Base-by-base conservation (phyloP, 2,329 filamentous ascomycete genomes). In the Colletotrichum sp. region DNA sequence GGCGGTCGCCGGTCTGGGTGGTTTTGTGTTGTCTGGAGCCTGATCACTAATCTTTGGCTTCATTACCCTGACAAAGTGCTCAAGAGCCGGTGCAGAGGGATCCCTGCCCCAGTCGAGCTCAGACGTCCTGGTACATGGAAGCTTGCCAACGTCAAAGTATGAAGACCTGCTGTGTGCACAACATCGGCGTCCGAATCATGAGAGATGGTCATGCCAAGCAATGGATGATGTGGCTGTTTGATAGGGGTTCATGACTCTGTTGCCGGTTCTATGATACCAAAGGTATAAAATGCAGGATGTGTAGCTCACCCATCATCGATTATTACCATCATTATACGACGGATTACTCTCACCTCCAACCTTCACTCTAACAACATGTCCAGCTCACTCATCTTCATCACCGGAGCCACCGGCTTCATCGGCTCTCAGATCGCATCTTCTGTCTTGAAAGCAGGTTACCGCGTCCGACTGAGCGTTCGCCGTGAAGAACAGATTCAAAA, bases 321-420 rank as follows among this genome's bases (percentile, higher is more conserved):
- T 21, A n/a, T 21, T 0, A 24, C 5, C n/a, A 54, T 33, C 47
- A 21, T n/a, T 18, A 13, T 13, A 54, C 24, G n/a, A 24, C 6
- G 8, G 4, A 8, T 43, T 29, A 6, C 13, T 29, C 6, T 18
- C 4, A 16, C 13, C 16, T 18, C 1, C 8, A 11, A 29, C 15
- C 18, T 31, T 59, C 11, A 59, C 12, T 38, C 15, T 24, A 62
- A 2, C 31, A 66, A 31, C 13, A 71, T 71, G 69, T 62, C 69
- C 1, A n/a, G 6, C 13, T 54, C 69, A 1, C 69, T 71, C 31
- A 33, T 72, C n/a, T 72, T 72, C 31, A 69, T 72, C 29, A 69
- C 70, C 5, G 66, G 70, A 5, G 70, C 65, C 33, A 69, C 70
- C 5, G 70, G 70, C 58, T 72, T 72, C 43, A 72, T 72, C 21